These are phyloP conservation scores for Toxicodendron radicans DNA, from an alignment of 345 rosid species.

Conservation along the genomic window DNA sequence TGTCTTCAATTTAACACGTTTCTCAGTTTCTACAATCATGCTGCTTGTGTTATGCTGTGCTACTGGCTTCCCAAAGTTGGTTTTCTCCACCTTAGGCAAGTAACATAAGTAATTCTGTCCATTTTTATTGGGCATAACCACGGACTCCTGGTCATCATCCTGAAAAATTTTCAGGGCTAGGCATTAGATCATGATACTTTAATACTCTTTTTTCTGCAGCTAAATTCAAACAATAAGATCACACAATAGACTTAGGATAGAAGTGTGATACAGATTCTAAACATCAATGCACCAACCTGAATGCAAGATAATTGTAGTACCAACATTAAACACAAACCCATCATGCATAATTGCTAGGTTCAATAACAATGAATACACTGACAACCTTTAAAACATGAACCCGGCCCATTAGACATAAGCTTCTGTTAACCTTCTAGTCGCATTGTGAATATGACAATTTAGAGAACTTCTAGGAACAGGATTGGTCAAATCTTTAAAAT, in stretches of 20 bases:
- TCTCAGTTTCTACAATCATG: constrained; percentile 79
- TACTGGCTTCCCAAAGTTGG: constrained; percentile 45
- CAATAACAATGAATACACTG: too few species aligned
- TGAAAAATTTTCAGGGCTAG: constrained; percentile 26
- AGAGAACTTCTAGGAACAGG: not conserved
- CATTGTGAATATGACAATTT: too few species aligned
- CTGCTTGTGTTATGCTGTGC: constrained; percentile 59
- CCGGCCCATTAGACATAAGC: too few species aligned
- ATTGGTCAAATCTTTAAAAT: not conserved
- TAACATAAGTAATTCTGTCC: constrained; percentile 64
- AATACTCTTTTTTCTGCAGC: not conserved
- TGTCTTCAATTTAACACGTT: constrained; percentile 67
- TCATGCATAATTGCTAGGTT: not conserved
- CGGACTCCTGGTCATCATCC: constrained; percentile 78
- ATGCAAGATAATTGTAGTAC: constrained; percentile 2
- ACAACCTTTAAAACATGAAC: too few species aligned
- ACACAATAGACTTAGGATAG: not conserved
- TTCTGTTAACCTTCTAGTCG: too few species aligned
- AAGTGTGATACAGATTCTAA: not conserved
- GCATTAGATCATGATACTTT: constrained; percentile 15
- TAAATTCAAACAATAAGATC: constrained; percentile 2
- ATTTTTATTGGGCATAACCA: constrained; percentile 63
- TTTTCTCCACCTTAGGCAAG: constrained; percentile 81
- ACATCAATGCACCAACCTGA: not conserved
- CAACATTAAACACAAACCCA: not conserved